Evolutionary conservation across 768 basidiomycete genomes (phyloP).

Genomic region (Suillus weaverae): DNA sequence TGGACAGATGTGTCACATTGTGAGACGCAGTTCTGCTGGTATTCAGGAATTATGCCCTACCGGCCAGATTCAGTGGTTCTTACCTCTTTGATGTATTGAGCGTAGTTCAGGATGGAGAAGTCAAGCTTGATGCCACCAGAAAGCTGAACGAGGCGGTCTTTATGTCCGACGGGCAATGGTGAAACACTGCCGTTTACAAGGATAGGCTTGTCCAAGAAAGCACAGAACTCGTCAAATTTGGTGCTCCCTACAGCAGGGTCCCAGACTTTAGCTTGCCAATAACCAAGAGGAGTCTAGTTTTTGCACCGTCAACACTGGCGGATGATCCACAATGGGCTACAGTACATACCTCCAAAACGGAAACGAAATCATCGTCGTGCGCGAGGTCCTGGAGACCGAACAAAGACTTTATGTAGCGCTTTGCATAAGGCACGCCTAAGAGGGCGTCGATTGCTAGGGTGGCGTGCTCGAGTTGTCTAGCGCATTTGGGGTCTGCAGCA

Average conservation of each 20-base stretch:
- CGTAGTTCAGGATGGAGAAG: constrained; percentile 69
- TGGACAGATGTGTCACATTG: constrained; percentile 54
- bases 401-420: constrained; percentile 59
- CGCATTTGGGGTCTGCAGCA: constrained; percentile 65
- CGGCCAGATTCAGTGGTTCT: constrained; percentile 11
- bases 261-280: constrained; percentile 89
- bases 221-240: constrained; percentile 70
- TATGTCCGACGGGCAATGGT: constrained; percentile 47
- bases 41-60: constrained; percentile 1
- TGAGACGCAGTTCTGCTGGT: constrained; percentile 50
- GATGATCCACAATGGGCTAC: constrained; percentile 20
- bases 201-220: constrained; percentile 47
- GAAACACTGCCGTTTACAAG: constrained; percentile 34
- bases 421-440: constrained; percentile 48
- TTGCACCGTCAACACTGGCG: constrained; percentile 1
- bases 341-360: constrained; percentile 54
- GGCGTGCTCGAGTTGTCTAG: constrained; percentile 54
- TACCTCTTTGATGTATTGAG: constrained; percentile 72
- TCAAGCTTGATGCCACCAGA: constrained; percentile 52
- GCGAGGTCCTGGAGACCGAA: constrained; percentile 73
- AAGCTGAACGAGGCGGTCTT: constrained; percentile 48
- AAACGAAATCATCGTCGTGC: constrained; percentile 78
- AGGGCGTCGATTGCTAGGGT: constrained; percentile 63
- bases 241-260: constrained; percentile 67
- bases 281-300: constrained; percentile 56